phyloP scores from a whole-genome alignment of 1,284 basidiomycete species.

The Naganishia sp. region DNA sequence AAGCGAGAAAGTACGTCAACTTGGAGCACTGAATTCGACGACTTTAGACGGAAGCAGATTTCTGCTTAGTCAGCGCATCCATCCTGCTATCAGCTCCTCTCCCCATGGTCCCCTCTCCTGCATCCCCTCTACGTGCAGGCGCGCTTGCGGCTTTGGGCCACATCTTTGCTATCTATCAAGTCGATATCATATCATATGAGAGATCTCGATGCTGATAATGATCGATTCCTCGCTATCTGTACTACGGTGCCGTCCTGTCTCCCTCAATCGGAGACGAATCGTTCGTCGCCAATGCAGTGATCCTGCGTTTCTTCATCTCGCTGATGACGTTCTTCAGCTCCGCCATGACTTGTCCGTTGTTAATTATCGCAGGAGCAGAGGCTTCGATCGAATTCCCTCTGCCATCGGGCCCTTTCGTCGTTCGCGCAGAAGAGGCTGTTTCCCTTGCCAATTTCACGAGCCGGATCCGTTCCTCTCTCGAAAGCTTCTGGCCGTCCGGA shows the following conservation, averaged over 20 bases:
- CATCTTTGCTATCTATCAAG: too few relatives aligned
- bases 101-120: too few relatives aligned
- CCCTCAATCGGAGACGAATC: too few relatives aligned
- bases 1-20: constrained; percentile 20
- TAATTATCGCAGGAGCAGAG: neutral
- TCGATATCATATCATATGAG: too few relatives aligned
- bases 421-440: neutral
- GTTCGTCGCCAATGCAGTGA: neutral
- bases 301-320: constrained; percentile 21
- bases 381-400: neutral
- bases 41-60: too few relatives aligned
- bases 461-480: constrained; percentile 32
- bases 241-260: too few relatives aligned
- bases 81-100: too few relatives aligned
- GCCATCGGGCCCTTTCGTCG: neutral
- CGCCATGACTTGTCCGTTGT: constrained; percentile 27
- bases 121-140: too few relatives aligned
- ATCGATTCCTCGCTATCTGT: too few relatives aligned
- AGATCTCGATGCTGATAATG: too few relatives aligned
- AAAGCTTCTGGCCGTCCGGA: constrained; percentile 28
- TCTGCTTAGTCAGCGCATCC: too few relatives aligned
- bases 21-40: neutral
- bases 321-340: constrained; percentile 33
- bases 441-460: constrained; percentile 16
- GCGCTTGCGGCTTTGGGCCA: too few relatives aligned